Conservation (phyloP, 805 yeast genomes). For the Jamesozyma jinghongensis region DNA sequence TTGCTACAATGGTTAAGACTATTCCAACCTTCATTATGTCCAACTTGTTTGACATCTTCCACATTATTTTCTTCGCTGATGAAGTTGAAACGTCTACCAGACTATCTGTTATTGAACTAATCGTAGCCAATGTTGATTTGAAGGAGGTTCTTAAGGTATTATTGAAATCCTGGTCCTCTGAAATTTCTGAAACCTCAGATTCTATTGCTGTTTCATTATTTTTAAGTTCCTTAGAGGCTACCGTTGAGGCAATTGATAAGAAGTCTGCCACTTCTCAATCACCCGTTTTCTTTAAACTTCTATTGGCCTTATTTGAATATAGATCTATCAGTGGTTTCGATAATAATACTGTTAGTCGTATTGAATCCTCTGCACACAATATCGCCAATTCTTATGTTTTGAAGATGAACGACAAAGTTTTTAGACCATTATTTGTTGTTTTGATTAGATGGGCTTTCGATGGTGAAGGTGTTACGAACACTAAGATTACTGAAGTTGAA, state of each 20-base stretch:
- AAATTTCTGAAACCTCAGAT: constrained; percentile 29
- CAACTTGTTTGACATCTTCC: constrained; percentile 53
- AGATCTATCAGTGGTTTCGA: constrained; percentile 53
- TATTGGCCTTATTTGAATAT: constrained; percentile 62
- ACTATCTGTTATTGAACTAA: constrained; percentile 49
- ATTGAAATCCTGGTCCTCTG: constrained; percentile 50
- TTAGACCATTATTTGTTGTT: constrained; percentile 84
- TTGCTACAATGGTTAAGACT: constrained; percentile 67
- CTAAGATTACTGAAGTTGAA: constrained; percentile 40
- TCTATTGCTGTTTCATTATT: constrained; percentile 56
- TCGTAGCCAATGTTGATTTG: constrained; percentile 60
- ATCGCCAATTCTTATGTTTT: constrained; percentile 71
- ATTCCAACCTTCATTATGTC: constrained; percentile 80
- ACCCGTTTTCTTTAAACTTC: constrained; percentile 54
- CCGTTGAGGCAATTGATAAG: constrained; percentile 61
- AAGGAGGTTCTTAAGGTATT: constrained; percentile 53
- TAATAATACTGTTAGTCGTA: constrained; percentile 64
- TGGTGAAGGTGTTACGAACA: constrained; percentile 56
- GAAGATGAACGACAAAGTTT: constrained; percentile 87
- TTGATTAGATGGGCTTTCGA: constrained; percentile 87
- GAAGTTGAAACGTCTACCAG: constrained; percentile 52
- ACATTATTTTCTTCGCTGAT: constrained; percentile 47
- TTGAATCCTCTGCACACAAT: constrained; percentile 67
- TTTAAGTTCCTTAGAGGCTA: constrained; percentile 55
- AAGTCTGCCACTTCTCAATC: constrained; percentile 68